Evolutionary conservation across 345 rosid species (phyloP), one percentile per base, ranked within the genome.

Genomic region (Brassica rapa): DNA sequence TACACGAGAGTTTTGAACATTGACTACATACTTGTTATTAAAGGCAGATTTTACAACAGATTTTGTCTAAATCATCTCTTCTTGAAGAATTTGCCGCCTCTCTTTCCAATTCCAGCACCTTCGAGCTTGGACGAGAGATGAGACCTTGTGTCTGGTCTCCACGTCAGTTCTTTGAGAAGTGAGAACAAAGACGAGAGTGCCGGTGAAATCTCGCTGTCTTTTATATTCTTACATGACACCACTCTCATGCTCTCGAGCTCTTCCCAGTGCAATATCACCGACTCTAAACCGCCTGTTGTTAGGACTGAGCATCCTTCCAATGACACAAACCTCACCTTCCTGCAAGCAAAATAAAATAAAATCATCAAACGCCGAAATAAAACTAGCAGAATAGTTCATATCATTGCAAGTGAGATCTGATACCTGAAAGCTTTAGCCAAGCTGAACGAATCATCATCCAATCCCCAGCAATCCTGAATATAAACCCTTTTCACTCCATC

Each of bases 61-160:
- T 19, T 19, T 19, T 19, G 21, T 19, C 21, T 19, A 16, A 5
- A 77, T 90, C 77, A 83, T 33, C 80, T 27, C 86, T 84, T 88
- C 75, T 80, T 90, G 85, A 93, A 89, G 81, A 91, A 89, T 83
- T 84, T 93, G 77, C 89, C 80, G 27, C 97, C 99, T 84, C 87
- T 91, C 64, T 80, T 90, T 65, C 98, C 91, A 78, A 95, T 84
- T 30, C 91, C 97, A 32, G 86, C 80, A 67, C 86, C 89, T 11
- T 65, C 82, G 8, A 95, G 93, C 73, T 83, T 83, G 4, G 91
- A 83, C 14, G 84, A 80, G 23, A 91, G 91, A 63, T 88, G 92
- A 70, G 96, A 91, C 66, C 83, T 90, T 59, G 93, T 81, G 64
- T 95, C 97, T 10, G 99, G 97, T 78, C 94, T 86, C 99, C 99